A percentile compares a stretch with the other conserved stretches of the same genome.
phyloP scores from a whole-genome alignment of 192 early-diverging fungal species.

The Phycomyces nitens region DNA sequence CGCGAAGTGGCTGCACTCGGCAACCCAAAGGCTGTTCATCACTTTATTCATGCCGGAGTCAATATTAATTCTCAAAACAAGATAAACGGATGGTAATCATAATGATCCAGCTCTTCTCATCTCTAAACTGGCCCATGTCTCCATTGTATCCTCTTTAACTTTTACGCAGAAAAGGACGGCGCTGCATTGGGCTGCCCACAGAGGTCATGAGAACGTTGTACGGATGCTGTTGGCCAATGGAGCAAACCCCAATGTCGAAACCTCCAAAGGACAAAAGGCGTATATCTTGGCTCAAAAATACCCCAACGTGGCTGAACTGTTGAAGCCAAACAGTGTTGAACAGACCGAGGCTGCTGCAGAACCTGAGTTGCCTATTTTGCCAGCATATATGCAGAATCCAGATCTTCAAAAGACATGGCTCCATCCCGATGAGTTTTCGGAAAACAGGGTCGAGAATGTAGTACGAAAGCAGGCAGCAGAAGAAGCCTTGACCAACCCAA shows the following conservation, averaged over 20 bases:
- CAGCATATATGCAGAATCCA: conserved; percentile 62
- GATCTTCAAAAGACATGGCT: conserved; percentile 69
- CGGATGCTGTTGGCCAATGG: conserved; percentile 60
- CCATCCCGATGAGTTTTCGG: conserved; percentile 54
- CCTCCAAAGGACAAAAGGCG: conserved; percentile 59
- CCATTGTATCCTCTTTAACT: neutral
- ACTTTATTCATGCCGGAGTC: conserved; percentile 61
- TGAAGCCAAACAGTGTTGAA: conserved; percentile 9
- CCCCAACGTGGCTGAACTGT: neutral
- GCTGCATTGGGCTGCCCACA: conserved; percentile 74
- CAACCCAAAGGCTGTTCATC: conserved; percentile 62
- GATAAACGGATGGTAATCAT: conserved; percentile 64
- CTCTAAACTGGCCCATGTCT: no score
- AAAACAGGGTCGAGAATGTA: conserved; percentile 24
- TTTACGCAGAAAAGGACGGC: conserved; percentile 46
- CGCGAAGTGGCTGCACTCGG: conserved; percentile 57
- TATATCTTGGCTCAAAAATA: conserved; percentile 57
- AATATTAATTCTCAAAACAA: conserved; percentile 67
- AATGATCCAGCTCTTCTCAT: no score
- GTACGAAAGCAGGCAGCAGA: conserved; percentile 14
- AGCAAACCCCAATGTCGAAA: conserved; percentile 53
- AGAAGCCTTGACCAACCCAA: conserved; percentile 4
- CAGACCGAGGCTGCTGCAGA: conserved; percentile 30
- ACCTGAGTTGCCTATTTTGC: conserved; percentile 43
- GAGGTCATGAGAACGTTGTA: conserved; percentile 59